Evolutionary conservation across 352 stramenopile genomes (phyloP), one percentile per base, ranked within the genome.

Genomic region (Globisporangium cederbergense): DNA sequence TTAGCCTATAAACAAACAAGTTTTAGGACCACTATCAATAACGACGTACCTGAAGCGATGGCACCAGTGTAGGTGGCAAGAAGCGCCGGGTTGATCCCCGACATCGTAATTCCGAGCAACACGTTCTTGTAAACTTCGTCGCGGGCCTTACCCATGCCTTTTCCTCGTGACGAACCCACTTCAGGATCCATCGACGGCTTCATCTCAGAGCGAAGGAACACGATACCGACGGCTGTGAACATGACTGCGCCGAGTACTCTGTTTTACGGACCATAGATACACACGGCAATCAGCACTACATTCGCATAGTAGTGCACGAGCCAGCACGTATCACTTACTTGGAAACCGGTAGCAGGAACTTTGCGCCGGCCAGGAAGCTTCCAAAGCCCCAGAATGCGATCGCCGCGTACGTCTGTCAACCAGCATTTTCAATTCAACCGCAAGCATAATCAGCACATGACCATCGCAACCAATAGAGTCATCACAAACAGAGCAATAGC

Each of bases 351-450:
- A 96, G 50, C 16, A 96, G 61, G 63, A 90, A 94, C 62, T 92
- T 93, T 40, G 85, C 79, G 8, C 88, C 86, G 1, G 86, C 86
- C 38, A 96, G 69, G 58, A 96, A 95, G 67, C 86, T 95, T 2
- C 88, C 88, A 73, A 96, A 96, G 22, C 88, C 88, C 88, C 88
- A 96, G 53, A 95, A 96, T 49, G 88, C 88, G 42, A 96, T 90
- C 1, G 83, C 86, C 13, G 88, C 88, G 52, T 96, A 96, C 40
- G 87, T 95, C 88, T 94, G 57, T 2, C 20, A 18, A 16, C 20
- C 18, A 38, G 10, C 59, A 22, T 14, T 50, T 46, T 18, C 20
- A 20, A 43, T 36, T 52, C 58, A 62, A 32, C 63, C 63, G 16
- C 1, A 20, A 40, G 20, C 8, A 67, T 51, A 59, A 0, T 58